Evolutionary conservation across 192 early-diverging fungal genomes (phyloP), one percentile per base, ranked within the genome.

Genomic region (Allomyces macrogynus): DNA sequence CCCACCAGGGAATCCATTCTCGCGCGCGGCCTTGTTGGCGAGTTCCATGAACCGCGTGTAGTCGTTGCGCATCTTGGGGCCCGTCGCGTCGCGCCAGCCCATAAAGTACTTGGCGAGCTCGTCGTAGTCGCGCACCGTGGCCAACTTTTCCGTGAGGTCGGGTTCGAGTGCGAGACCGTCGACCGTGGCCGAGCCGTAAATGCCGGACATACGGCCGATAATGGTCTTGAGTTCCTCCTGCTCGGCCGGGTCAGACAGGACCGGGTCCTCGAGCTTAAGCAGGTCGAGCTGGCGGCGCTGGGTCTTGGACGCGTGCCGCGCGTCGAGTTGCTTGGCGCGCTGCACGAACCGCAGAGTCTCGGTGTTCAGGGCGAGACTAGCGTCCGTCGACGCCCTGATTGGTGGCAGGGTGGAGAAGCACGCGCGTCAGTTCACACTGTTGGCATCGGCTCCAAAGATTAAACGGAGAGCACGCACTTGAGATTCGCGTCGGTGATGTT

Each of bases 31-130:
- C 23, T 65, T 42, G 67, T 73, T 73, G 61, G 43, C 20, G 23
- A 68, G 66, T 18, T 63, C 44, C 60, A 73, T 65, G 57, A 63
- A 71, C 62, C 62, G 40, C 20, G 12, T 42, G 65, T 64, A 73
- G 23, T 69, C 22, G 23, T 32, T 40, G 40, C 63, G 63, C 24
- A 61, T 65, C 10, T 57, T 10, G 22, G 63, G 69, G 23, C 68
- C 66, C 23, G 61, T 68, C 32, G 64, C 72, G 20, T 73, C 60
- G 14, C 72, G 24, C 69, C 69, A 73, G 60, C 66, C 69, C 22
- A 73, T 26, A 64, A 68, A 73, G 10, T 43, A 70, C 24, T 68
- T 11, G 32, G 27, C n/a, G 7, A 73, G 65, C 62, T 65, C 67
- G 10, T 70, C 32, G 54, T 71, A 63, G 67, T 73, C 66, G 43